Conservation (phyloP, 768 basidiomycete genomes). For the Boletus tomentosulus region DNA sequence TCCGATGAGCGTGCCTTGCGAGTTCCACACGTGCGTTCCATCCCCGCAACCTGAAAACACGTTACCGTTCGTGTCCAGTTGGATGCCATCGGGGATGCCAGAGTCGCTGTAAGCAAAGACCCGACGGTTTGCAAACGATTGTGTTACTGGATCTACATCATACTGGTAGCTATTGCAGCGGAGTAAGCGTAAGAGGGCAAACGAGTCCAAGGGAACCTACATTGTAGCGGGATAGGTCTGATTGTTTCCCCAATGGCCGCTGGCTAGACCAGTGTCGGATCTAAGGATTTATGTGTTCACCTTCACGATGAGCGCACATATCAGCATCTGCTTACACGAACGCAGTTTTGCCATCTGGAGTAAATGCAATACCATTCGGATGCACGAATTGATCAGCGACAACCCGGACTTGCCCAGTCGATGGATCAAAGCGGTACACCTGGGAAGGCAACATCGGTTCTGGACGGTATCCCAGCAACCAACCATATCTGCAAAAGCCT, state of each 20-base stretch:
- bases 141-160: slow-evolving; percentile 57
- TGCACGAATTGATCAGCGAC: slow-evolving; percentile 76
- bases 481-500: slow-evolving; percentile 50
- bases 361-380: slow-evolving; percentile 74
- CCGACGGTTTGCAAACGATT: slow-evolving; percentile 55
- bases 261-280: slow-evolving; percentile 31
- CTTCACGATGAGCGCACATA: not conserved
- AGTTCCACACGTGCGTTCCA: slow-evolving; percentile 61
- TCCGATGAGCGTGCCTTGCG: slow-evolving; percentile 54
- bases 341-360: slow-evolving; percentile 54
- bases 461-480: slow-evolving; percentile 61
- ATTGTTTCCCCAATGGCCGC: slow-evolving; percentile 47
- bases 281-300: slow-evolving; percentile 20
- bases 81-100: slow-evolving; percentile 64
- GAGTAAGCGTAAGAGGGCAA: not conserved
- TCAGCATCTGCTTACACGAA: slow-evolving; percentile 47
- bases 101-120: slow-evolving; percentile 65
- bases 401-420: slow-evolving; percentile 58
- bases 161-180: slow-evolving; percentile 53
- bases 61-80: slow-evolving; percentile 61
- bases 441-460: slow-evolving; percentile 65
- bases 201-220: slow-evolving; percentile 36
- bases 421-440: slow-evolving; percentile 71
- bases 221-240: slow-evolving; percentile 65
- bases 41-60: slow-evolving; percentile 67